Base-by-base conservation (phyloP, 2,329 filamentous ascomycete genomes). In the Fonsecaea multimorphosa region DNA sequence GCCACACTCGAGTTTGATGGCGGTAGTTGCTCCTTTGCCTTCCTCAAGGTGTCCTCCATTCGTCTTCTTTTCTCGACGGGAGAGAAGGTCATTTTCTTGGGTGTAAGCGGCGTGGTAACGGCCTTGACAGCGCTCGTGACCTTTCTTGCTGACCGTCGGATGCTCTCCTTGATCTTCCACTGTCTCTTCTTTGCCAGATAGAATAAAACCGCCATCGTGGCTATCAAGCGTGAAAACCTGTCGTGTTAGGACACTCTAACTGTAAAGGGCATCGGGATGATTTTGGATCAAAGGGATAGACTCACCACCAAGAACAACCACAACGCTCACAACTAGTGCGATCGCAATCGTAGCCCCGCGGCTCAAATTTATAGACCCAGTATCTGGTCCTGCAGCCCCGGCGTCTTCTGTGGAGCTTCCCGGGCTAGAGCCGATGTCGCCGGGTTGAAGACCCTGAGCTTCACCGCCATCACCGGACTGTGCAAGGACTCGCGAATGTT, bases 151-250 rank as follows among this genome's bases (percentile, higher is more conserved):
- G 91, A 93, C 69, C 86, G 86, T 62, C 89, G 85, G 64, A 96
- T 82, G 32, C 84, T 90, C 74, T 91, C 87, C 65, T 88, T 86
- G 71, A 95, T 82, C 70, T 88, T 90, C 92, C 92, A 95, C 77
- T 93, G 91, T 54, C 89, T 87, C 80, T 92, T 93, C 83, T 95
- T 95, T 62, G 92, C 90, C 40, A 94, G 76, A 76, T 89, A 92
- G 80, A 91, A 96, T 31, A 95, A 85, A 1, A 87, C 79, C 2
- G 87, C 86, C 36, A 68, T 63, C 3, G 68, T 68, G 46, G 55
- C 68, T 70, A 58, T 12, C 36, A 34, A 4, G 16, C 19, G 34
- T 46, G 19, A n/a, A 22, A 24, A 32, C 34, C 31, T 29, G 34
- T 6, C 8, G 51, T 14, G 55, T 62, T 24, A 68, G 58, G 49